Conservation (phyloP, 2,329 filamentous ascomycete species). For the Ophiosphaerella herpotricha region DNA sequence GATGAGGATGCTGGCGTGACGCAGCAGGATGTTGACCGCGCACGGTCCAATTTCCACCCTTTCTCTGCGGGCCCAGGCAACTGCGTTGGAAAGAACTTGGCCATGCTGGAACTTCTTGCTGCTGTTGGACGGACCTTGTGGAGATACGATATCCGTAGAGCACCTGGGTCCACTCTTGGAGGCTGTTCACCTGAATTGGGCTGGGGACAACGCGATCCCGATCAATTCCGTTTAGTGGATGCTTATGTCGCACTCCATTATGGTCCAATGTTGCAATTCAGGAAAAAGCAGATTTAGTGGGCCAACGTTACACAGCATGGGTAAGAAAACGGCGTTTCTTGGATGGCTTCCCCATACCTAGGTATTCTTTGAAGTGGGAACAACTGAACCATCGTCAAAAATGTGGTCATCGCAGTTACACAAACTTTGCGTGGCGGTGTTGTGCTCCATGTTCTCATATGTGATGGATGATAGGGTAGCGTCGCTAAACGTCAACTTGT, state of each 20-base stretch:
- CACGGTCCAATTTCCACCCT: background rate
- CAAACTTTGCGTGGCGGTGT: too few species aligned
- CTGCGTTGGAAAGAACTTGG: conserved; percentile 25
- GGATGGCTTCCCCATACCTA: too few species aligned
- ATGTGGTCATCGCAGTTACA: too few species aligned
- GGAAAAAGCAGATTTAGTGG: background rate
- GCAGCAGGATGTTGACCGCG: background rate
- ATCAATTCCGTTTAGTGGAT: conserved; percentile 8
- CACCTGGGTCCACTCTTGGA: conserved; percentile 1
- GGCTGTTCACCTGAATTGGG: conserved; percentile 1
- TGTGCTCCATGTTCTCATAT: too few species aligned
- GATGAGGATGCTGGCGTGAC: background rate
- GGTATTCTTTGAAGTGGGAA: too few species aligned
- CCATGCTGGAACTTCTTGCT: conserved; percentile 18
- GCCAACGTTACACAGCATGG: too few species aligned
- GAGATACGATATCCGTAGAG: conserved; percentile 14
- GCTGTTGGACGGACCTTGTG: conserved; percentile 18
- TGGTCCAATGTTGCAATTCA: conserved; percentile 29
- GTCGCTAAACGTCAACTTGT: too few species aligned
- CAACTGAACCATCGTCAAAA: too few species aligned
- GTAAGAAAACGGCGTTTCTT: too few species aligned
- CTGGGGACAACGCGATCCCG: conserved; percentile 7
- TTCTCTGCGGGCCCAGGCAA: conserved; percentile 3
- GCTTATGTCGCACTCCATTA: conserved; percentile 21
- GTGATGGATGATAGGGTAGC: too few species aligned